phyloP scores from a whole-genome alignment of 2,329 filamentous ascomycete genomes.

The Graphiopsis chlorocephala region DNA sequence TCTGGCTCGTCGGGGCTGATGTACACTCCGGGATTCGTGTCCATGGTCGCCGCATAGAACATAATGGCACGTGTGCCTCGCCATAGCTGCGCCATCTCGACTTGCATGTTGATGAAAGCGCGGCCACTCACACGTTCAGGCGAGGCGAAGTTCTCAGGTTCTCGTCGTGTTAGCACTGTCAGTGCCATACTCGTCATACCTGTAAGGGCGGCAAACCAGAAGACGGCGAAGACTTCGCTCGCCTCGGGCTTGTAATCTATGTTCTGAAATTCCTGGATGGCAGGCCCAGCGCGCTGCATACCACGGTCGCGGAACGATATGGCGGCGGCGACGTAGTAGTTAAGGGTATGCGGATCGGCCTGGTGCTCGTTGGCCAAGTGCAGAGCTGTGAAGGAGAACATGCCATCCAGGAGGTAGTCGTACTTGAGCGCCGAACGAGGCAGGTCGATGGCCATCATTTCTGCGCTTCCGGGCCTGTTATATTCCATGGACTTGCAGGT shows the following conservation, averaged over 20 bases:
- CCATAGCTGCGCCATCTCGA: slow-evolving; percentile 6
- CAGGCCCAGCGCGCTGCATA: slow-evolving; percentile 6
- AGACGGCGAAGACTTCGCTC: slow-evolving; percentile 5
- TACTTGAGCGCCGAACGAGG: slow-evolving; percentile 23
- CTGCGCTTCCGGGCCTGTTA: neutral
- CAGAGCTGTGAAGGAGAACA: slow-evolving; percentile 24
- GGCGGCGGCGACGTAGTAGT: slow-evolving; percentile 6
- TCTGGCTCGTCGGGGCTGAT: neutral
- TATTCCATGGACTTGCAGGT: slow-evolving; percentile 20
- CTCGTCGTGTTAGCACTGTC: neutral
- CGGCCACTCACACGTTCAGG: neutral
- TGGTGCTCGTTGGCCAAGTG: slow-evolving; percentile 22
- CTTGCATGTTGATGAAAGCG: slow-evolving; percentile 6
- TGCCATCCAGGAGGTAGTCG: slow-evolving; percentile 22
- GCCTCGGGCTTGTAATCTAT: neutral
- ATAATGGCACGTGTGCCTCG: slow-evolving; percentile 4
- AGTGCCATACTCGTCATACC: slow-evolving; percentile 1
- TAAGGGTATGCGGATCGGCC: slow-evolving; percentile 7
- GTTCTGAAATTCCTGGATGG: slow-evolving; percentile 1
- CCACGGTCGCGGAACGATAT: slow-evolving; percentile 2
- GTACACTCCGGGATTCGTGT: neutral
- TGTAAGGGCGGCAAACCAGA: slow-evolving; percentile 8
- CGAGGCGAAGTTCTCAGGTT: neutral
- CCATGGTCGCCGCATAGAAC: neutral
- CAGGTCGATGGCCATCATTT: slow-evolving; percentile 16